Base-by-base conservation (phyloP, 2,329 filamentous ascomycete species). In the Penicillium sp. region DNA sequence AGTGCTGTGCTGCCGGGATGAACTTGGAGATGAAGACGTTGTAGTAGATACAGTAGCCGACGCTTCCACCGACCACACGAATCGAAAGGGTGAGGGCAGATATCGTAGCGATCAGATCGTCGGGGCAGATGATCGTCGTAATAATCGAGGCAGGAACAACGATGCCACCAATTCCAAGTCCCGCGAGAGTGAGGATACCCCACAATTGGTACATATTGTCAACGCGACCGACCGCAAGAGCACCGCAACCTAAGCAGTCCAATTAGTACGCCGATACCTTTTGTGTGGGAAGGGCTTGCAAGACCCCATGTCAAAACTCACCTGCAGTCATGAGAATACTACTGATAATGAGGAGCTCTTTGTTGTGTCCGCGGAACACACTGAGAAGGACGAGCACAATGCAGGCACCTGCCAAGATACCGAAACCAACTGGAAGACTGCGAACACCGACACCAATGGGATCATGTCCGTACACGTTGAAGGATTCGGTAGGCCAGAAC, bases 51-150 rank as follows among this genome's bases (percentile, higher is more conserved):
- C 76, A 75, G 61, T 82, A 85, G 32, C 81, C 83, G 50, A 86
- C 77, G 9, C 78, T 76, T 28, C 83, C 83, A 40, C 84, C 84
- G 33, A 86, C 76, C 46, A 85, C 81, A 34, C 84, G 82, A 54
- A 87, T 80, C n/a, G 82, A 78, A 34, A 87, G 76, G 0, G 84
- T 86, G 24, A 88, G 71, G 5, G 84, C 82, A 1, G 83, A 79
- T 39, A 86, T 76, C 2, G 84, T 86, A 6, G 82, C 84, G 53
- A 88, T 86, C 5, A 86, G 73, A 46, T 86, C 71, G 59, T 84
- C 80, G 0, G 84, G 83, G 51, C 82, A 85, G 55, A 86, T 81
- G 56, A 86, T 85, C 8, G 81, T 83, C 5, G 81, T 80, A 48
- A 86, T 83, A 55, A 86, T 83, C 1, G 80, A 82, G 1, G 80